Base-by-base conservation (phyloP, 2,329 filamentous ascomycete genomes). In the Colletotrichum australisinense region DNA sequence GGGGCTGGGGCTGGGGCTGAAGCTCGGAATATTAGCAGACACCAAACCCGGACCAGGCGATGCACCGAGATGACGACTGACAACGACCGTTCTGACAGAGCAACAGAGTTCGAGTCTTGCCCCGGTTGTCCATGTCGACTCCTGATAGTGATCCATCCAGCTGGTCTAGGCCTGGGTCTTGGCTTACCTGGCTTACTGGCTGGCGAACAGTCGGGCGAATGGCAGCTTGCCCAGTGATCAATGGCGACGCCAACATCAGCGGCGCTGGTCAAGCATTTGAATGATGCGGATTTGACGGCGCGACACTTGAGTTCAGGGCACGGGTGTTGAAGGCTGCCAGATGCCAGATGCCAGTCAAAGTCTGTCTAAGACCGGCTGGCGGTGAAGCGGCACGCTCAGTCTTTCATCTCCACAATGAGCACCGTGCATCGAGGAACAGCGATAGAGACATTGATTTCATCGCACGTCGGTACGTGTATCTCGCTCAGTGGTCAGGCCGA, bases 351-450 rank as follows among this genome's bases (percentile, higher is more conserved):
- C 60, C 67, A 64, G 67, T 30, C 70, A 70, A 56, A 32, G n/a
- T 42, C 57, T 69, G 69, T 72, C 69, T 69, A 46, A 72, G 69
- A 72, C 69, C 66, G 32, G 55, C 42, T 49, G 60, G 70, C 67
- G 70, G 70, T 73, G 70, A 73, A 70, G 66, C 70, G 59, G 67
- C 53, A 65, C 55, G 70, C 66, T 70, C 55, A 73, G 70, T 73
- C 28, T 35, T 65, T 73, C 70, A 73, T 73, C 67, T 73, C 66
- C 70, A 70, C 70, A 73, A 65, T 62, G 59, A 38, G 67, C 60
- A 65, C 67, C 35, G 70, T 65, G 70, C 55, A 46, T 60, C 56
- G 58, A 62, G 30, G 56, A 28, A 63, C 46, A 67, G 64, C 38
- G n/a, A 58, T 59, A 72, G 59, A 38, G 38, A 35, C 49, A 69